Base-by-base conservation (phyloP, 2,329 filamentous ascomycete genomes). In the Fusarium sp. region DNA sequence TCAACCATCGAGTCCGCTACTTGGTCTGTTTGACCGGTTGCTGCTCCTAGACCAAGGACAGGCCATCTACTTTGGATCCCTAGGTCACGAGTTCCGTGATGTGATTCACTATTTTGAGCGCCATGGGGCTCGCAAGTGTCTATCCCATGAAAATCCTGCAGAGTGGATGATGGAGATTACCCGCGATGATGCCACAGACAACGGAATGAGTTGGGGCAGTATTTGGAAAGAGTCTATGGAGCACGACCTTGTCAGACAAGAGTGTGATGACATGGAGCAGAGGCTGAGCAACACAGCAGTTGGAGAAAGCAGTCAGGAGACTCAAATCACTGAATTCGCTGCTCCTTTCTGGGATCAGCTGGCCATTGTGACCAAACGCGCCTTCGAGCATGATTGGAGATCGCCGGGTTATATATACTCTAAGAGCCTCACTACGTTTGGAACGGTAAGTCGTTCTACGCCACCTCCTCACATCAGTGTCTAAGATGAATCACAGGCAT, bases 121-220 rank as follows among this genome's bases (percentile, higher is more conserved):
- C 27, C 87, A 90, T 61, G 90, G 90, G 23, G 88, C 87, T 2
- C 82, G 85, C 8, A 79, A 81, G 51, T 91, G 90, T 59, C 82
- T 81, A 16, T 75, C 83, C 3, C 84, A 87, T 4, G 89, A 90
- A 60, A 93, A 93, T 72, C 91, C 91, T 0, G 91, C 91, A 1
- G 91, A 93, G 78, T 92, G 88, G 82, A 92, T 93, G 89, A 84
- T 93, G 13, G 47, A 50, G 47, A 50, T 50, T 15, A 31, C 36
- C 47, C 34, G 36, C 31, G 36, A 50, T 31, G 47, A 81, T 12
- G 23, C 39, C 51, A 43, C 30, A 23, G 16, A 23, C 40, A 27
- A 18, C 12, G 27, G 36, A n/a, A 23, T 43, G 23, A 37, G 43
- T 13, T 54, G 51, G 51, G 37, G 23, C 30, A 37, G 27, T 10